Evolutionary conservation across 2,329 filamentous ascomycete genomes (phyloP), one percentile per base, ranked within the genome.

Genomic region (Stromatinia cepivora): DNA sequence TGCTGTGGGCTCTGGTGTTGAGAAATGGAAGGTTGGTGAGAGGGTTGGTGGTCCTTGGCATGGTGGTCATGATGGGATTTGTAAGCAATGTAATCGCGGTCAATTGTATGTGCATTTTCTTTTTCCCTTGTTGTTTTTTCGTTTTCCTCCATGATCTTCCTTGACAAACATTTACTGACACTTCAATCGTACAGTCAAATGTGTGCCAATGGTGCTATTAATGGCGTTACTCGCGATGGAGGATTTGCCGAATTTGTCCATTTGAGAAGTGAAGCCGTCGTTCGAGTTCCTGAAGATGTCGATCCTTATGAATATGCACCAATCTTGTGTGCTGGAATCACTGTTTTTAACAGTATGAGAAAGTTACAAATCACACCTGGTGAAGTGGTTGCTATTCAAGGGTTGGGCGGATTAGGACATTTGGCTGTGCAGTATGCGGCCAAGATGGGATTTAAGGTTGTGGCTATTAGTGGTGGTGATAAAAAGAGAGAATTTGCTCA

Each of bases 391-490:
- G 86, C 85, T 31, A 76, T 88, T 31, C 88, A 94, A 71, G 92
- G 91, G 20, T 82, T 94, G 4, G 88, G 93, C 64, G 92, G 92
- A 1, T 83, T 94, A 0, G 92, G 92, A 2, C 92, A 94, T 78
- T 79, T 94, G 42, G 92, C 90, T 0, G 88, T 94, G 42, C 91
- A 93, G 77, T 94, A 90, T 77, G 90, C 90, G 6, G 82, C 82
- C 63, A 88, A 88, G 79, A 92, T 93, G 90, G 92, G 92, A 6
- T 93, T 90, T 79, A 84, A 87, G 70, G 87, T 92, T 7, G 87
- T 87, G 1, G 92, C 90, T 0, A 83, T 94, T 64, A 90, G 87
- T 13, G 86, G 87, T 0, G 87, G 88, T 11, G 84, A 87, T 70
- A 83, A 82, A 73, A 94, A 94, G 83, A 85, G 85, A 71, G 84